Evolutionary conservation across 371 early-diverging fungal species (phyloP).

Genomic region (Homolaphlyctis polyrhiza): DNA sequence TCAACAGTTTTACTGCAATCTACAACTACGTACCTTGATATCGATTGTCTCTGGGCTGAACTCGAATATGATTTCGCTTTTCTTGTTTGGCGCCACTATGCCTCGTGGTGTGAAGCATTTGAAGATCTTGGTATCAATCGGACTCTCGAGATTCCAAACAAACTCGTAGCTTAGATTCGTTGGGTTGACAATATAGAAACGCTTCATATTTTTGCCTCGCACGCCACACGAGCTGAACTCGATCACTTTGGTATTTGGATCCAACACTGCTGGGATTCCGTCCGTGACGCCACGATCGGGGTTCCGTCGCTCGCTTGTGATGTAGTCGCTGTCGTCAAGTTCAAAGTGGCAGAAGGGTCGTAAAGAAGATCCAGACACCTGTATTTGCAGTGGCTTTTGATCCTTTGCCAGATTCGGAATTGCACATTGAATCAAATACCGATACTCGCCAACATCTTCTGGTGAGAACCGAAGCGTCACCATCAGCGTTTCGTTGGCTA

Average conservation of each 20-base stretch:
- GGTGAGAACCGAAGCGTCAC: slow-evolving; percentile 42
- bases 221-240: slow-evolving; percentile 48
- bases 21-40: slow-evolving; percentile 29
- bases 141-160: slow-evolving; percentile 30
- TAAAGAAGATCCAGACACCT: slow-evolving; percentile 28
- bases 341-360: slow-evolving; percentile 57
- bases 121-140: slow-evolving; percentile 25
- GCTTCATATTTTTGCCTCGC: slow-evolving; percentile 35
- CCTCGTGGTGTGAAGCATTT: slow-evolving; percentile 43
- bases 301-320: slow-evolving; percentile 33
- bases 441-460: slow-evolving; percentile 36
- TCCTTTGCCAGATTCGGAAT: slow-evolving; percentile 37
- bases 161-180: slow-evolving; percentile 40
- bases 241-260: slow-evolving; percentile 36
- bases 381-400: slow-evolving; percentile 23
- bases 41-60: slow-evolving; percentile 43
- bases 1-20: too few relatives aligned
- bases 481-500: slow-evolving; percentile 26
- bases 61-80: slow-evolving; percentile 50
- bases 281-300: slow-evolving; percentile 16
- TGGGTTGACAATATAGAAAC: slow-evolving; percentile 51
- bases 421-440: slow-evolving; percentile 7
- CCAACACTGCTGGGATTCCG: slow-evolving; percentile 29
- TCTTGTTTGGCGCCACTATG: slow-evolving; percentile 34
- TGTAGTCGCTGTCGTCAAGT: slow-evolving; percentile 43